Base-by-base conservation (phyloP, 441 rosid genomes). In the Bruguiera hainesii region DNA sequence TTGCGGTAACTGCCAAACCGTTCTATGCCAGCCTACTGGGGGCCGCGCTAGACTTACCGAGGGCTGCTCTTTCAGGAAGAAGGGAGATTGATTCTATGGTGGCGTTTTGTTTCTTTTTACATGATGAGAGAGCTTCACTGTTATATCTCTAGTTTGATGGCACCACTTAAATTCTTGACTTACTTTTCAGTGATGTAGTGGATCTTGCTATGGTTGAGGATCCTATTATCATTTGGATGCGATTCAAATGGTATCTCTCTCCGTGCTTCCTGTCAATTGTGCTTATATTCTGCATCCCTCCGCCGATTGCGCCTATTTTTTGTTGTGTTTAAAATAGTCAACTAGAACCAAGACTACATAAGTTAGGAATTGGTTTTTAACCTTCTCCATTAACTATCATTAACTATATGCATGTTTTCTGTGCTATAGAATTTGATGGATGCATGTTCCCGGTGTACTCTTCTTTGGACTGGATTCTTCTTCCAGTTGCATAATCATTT, bases 11-110 rank as follows among this genome's bases (percentile, higher is more conserved):
- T 85, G 89, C 75, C 84, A 85, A 70, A 78, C 81, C 0, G 79
- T 85, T 61, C 48, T 85, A 29, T 79, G 89, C 79, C 85, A 85
- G 66, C 89, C 87, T 1, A 85, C 87, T 0, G 89, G 87, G 33
- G 87, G 89, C n/a, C 77, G 78, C 55, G 85, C 84, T 1, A 80
- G 80, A 69, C 85, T 85, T 33, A 81, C 80, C 0, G 84, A 85
- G 60, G 87, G 85, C 7, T 78, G 89, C 72, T 75, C 89, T 57
- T 85, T 85, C 73, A 76, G 87, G 77, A 85, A 70, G 60, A 85
- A 83, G 81, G 78, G 74, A 18, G 80, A 73, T 26, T 80, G 60
- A 77, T 25, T 53, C 28, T 7, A 53, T 53, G 26, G 25, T 52
- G 26, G 26, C 7, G 1, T 53, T 26, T 23, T 23, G 10, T 23